A percentile compares a stretch with the other conserved stretches of the same genome.
These are phyloP conservation scores for Candida broadrunensis DNA, from an alignment of 805 yeast genomes.

Conservation along the genomic window DNA sequence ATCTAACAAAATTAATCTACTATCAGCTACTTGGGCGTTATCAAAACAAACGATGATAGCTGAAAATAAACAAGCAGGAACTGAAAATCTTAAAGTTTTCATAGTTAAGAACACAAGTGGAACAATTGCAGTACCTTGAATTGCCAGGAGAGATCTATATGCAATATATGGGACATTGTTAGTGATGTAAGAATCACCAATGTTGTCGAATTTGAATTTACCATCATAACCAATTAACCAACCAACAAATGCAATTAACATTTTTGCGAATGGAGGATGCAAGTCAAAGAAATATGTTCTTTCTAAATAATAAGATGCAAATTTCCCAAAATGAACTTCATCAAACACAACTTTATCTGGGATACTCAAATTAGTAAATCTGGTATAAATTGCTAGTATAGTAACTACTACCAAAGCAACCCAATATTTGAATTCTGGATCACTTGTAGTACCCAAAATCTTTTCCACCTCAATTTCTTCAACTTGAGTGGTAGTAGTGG, in stretches of 20 bases:
- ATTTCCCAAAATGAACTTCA: conserved; percentile 85
- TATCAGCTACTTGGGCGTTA: conserved; percentile 86
- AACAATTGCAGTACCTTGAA: conserved; percentile 78
- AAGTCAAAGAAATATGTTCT: conserved; percentile 92
- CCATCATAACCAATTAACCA: conserved; percentile 89
- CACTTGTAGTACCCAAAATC: conserved; percentile 11
- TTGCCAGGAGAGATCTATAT: conserved; percentile 73
- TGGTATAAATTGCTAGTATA: conserved; percentile 41
- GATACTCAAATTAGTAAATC: conserved; percentile 60
- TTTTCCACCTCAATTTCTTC: conserved; percentile 1
- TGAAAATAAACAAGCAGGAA: conserved; percentile 76
- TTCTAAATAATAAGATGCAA: conserved; percentile 81
- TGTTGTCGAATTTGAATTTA: conserved; percentile 83
- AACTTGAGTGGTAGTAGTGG: conserved; percentile 2
- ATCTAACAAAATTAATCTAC: conserved; percentile 87
- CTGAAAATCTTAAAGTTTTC: conserved; percentile 79
- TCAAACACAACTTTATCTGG: conserved; percentile 82
- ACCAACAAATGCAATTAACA: conserved; percentile 87
- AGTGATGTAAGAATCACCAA: conserved; percentile 78
- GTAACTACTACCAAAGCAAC: conserved; percentile 39
- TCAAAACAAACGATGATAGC: conserved; percentile 76
- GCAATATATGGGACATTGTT: conserved; percentile 85
- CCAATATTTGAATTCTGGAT: conserved; percentile 28
- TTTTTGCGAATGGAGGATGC: conserved; percentile 97
- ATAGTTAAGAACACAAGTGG: conserved; percentile 82